Evolutionary conservation across 2,329 filamentous ascomycete species (phyloP), one percentile per base, ranked within the genome.

Genomic region (Beauveria scarabaeidicola): DNA sequence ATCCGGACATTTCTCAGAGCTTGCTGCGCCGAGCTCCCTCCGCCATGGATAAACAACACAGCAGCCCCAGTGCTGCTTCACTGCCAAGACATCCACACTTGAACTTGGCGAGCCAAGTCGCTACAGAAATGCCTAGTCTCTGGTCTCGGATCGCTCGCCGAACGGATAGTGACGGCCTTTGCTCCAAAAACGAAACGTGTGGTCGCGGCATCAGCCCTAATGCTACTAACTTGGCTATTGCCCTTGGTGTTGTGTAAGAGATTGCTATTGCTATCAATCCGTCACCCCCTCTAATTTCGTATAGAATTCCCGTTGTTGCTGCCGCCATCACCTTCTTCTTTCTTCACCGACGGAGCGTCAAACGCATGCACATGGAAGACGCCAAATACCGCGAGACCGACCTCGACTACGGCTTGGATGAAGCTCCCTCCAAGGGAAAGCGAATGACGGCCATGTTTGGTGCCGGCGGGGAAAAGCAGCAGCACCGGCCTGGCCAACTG

Each of bases 361-460:
- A 82, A 70, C 91, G 85, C 67, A 79, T 91, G 63, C 78, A 79
- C 59, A 76, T 80, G 61, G 94, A 99, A 74, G 94, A 99, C 74
- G 80, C 82, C 19, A 85, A 88, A 63, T 92, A 97, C 72, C 90
- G 90, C 65, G 90, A 95, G 73, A 92, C 88, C 69, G 94, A 91
- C 0, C 81, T 97, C 69, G 94, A 99, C 72, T 99, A 97, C 70
- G 94, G 94, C 40, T 74, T 97, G 69, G 90, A 75, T 41, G 75
- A 88, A 60, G 19, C 57, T 9, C 72, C 77, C 57, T 69, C 64
- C 78, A 64, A 69, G 50, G 57, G 57, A 23, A 69, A 67, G 62
- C 71, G 72, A 29, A 71, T 66, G 66, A 73, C 68, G 56, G 50
- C 70, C 21, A 63, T 72, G 25, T 71, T 74, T 46, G 51, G 32